Evolutionary conservation across 768 basidiomycete species (phyloP).

Genomic region (Boletus huronensis): DNA sequence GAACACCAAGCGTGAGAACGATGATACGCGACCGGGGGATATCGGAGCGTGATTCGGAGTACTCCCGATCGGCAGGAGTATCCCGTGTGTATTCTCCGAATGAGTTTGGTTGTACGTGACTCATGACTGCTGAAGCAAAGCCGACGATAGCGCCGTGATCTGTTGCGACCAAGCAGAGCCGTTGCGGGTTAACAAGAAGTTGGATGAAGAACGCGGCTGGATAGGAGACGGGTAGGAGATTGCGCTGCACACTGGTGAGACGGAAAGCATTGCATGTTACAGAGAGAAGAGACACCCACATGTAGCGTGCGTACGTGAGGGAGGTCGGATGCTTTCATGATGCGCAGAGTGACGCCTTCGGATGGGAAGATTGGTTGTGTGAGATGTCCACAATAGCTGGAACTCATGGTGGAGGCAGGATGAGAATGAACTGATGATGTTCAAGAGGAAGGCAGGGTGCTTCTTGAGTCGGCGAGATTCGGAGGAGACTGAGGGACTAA

Average conservation of each 20-base stretch:
- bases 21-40: conserved; percentile 15
- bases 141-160: conserved; percentile 22
- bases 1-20: conserved; percentile 32
- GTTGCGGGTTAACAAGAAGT: conserved; percentile 28
- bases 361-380: neutral
- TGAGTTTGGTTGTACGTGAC: neutral
- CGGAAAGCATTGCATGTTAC: neutral
- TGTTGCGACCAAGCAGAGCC: conserved; percentile 29
- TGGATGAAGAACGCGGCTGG: conserved; percentile 32
- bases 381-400: neutral
- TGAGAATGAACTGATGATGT: neutral
- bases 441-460: neutral
- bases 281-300: conserved; percentile 10
- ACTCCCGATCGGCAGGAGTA: neutral
- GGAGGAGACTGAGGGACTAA: conserved; percentile 4
- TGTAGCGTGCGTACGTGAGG: conserved; percentile 26
- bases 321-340: conserved; percentile 30
- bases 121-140: conserved; percentile 28
- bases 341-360: conserved; percentile 17
- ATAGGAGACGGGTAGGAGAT: conserved; percentile 27
- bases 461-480: conserved; percentile 15
- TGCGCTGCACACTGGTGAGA: conserved; percentile 16
- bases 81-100: neutral
- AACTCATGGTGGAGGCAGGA: conserved; percentile 8
- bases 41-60: conserved; percentile 3